These are phyloP conservation scores for Poa pratensis DNA, from an alignment of 176 grass and related monocot genomes.

Conservation along the genomic window DNA sequence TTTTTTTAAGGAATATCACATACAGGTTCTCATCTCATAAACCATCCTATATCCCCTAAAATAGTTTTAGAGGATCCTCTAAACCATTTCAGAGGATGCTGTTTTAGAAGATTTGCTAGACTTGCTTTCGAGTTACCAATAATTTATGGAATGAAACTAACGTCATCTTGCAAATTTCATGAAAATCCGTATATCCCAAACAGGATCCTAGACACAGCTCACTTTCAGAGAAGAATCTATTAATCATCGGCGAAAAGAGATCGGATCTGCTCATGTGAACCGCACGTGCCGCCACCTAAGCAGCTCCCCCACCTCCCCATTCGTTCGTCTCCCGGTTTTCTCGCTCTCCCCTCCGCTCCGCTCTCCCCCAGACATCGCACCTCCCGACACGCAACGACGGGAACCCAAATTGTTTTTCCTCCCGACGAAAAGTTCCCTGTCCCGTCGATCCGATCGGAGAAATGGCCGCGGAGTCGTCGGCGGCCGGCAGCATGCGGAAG, in stretches of 20 bases:
- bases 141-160: too few relatives aligned
- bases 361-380: constrained; percentile 12
- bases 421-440: neutral
- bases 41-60: too few relatives aligned
- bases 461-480: constrained; percentile 59
- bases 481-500: constrained; percentile 51
- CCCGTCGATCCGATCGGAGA: constrained; percentile 47
- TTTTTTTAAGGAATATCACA: too few relatives aligned
- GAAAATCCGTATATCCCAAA: too few relatives aligned
- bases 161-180: too few relatives aligned
- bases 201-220: neutral
- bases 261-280: constrained; percentile 32
- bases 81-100: too few relatives aligned
- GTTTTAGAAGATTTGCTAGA: too few relatives aligned
- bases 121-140: too few relatives aligned
- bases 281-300: constrained; percentile 52
- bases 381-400: constrained; percentile 44
- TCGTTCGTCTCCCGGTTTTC: constrained; percentile 38
- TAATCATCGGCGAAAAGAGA: neutral
- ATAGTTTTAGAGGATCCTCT: too few relatives aligned
- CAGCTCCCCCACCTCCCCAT: constrained; percentile 11
- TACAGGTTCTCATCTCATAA: too few relatives aligned
- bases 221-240: neutral
- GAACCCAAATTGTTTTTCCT: neutral
- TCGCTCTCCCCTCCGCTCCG: constrained; percentile 21